Evolutionary conservation across 2,329 filamentous ascomycete species (phyloP), one percentile per base, ranked within the genome.

Genomic region (Tolypocladium pustulatum): DNA sequence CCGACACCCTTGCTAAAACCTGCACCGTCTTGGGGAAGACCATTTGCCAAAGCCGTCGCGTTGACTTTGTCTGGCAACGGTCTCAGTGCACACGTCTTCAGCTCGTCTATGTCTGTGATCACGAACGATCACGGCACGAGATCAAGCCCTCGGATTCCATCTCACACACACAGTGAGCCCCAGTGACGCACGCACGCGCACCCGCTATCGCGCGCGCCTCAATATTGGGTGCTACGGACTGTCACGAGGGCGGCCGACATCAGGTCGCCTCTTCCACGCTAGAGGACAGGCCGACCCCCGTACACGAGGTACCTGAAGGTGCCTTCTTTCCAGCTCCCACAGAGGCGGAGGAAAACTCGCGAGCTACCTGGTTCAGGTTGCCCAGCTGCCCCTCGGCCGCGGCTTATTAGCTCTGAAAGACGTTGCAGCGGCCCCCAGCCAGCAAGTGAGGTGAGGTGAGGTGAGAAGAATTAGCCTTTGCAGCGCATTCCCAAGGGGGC

Each of bases 41-140:
- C 2, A 6, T 15, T 27, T 27, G 43, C 12, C 43, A 5, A 30
- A 49, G 53, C 36, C 54, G 27, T 22, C 27, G 54, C 22, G 15
- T 43, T 43, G 54, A 55, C 22, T 15, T 41, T n/a, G 25, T 25
- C 40, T 51, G 41, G 38, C 25, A 25, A n/a, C 46, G 53, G 49
- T 54, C 56, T 57, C 37, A 41, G 56, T 54, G 56, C 56, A 37
- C 56, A 41, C 56, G 51, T 41, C 55, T 56, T 15, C 38, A 15
- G n/a, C 9, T 55, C 22, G 3, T 22, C 37, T 22, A 38, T 7
- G 9, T n/a, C 13, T 34, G 7, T 38, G 54, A 6, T 34, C 54
- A 43, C 56, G 36, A 22, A 54, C 56, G 17, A 49, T 20, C 36
- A n/a, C 56, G 37, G 49, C 46, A 57, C 49, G 46, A 27, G 56